Evolutionary conservation across 345 rosid genomes (phyloP).

Genomic region (Eucalyptus rudis): DNA sequence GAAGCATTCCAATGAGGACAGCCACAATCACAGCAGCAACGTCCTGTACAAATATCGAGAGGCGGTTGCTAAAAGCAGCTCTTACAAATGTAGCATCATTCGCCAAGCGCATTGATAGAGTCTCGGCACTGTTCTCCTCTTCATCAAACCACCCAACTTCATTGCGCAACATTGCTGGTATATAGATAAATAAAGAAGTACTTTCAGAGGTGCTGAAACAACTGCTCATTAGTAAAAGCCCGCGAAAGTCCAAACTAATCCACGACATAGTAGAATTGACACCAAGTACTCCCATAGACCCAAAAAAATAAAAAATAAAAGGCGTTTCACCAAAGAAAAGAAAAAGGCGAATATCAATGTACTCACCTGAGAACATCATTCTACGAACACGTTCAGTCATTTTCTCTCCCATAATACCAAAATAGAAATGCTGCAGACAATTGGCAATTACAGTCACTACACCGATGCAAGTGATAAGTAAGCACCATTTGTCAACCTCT

Average conservation of each 20-base stretch:
- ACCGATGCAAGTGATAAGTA: slow-evolving; percentile 97
- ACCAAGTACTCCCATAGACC: not conserved
- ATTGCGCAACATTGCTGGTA: slow-evolving; percentile 93
- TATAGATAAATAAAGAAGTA: not conserved
- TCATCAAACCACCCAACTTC: slow-evolving; percentile 99
- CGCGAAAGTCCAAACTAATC: not conserved
- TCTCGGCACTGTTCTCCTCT: slow-evolving; percentile 94
- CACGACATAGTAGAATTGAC: not conserved
- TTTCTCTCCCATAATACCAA: slow-evolving; percentile 99
- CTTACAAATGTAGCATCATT: slow-evolving; percentile 99
- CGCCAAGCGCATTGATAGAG: slow-evolving; percentile 95
- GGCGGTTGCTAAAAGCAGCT: slow-evolving; percentile 98
- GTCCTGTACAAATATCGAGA: slow-evolving; percentile 96
- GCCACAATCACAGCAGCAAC: slow-evolving; percentile 89
- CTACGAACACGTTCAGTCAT: slow-evolving; percentile 97
- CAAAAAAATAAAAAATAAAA: no score
- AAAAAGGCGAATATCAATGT: not conserved
- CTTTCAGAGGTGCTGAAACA: not conserved
- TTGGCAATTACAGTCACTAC: slow-evolving; percentile 92
- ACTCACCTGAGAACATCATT: slow-evolving; percentile 98
- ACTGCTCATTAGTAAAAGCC: not conserved
- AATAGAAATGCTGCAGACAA: slow-evolving; percentile 95
- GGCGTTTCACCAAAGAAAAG: not conserved
- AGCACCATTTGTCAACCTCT: slow-evolving; percentile 95
- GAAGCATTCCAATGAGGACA: slow-evolving; percentile 73